phyloP scores from a whole-genome alignment of 2,329 filamentous ascomycete genomes.

The Trichoderma sp. region DNA sequence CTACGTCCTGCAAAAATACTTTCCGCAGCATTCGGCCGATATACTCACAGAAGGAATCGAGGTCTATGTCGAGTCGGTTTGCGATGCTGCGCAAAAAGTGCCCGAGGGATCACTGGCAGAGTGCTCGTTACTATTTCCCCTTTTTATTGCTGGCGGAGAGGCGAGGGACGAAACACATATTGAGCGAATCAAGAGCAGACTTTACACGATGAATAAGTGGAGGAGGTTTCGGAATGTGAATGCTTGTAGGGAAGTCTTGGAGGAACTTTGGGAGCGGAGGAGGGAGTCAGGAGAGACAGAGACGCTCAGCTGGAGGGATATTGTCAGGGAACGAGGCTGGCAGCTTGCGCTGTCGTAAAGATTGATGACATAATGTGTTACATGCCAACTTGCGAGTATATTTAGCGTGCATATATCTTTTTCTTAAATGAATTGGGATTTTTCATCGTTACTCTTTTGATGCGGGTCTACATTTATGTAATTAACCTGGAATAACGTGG shows the following conservation, averaged over 20 bases:
- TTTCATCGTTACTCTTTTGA: no score
- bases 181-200: neutral
- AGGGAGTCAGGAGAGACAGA: neutral
- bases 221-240: conserved; percentile 8
- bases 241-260: conserved; percentile 3
- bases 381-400: neutral
- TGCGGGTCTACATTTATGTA: no score
- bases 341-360: conserved; percentile 4
- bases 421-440: no score
- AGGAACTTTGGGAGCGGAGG: conserved; percentile 6
- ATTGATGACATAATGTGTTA: neutral
- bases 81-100: neutral
- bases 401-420: neutral
- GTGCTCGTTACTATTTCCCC: conserved; percentile 4
- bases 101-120: conserved; percentile 4
- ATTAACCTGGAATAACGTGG: no score
- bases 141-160: conserved; percentile 13
- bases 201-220: conserved; percentile 1
- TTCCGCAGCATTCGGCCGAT: neutral
- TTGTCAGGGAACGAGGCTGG: neutral
- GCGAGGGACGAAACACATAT: neutral
- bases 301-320: conserved; percentile 3
- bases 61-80: neutral
- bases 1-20: neutral
- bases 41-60: neutral